Base-by-base conservation (phyloP, 768 basidiomycete species). In the Podaxis mareebaensis region DNA sequence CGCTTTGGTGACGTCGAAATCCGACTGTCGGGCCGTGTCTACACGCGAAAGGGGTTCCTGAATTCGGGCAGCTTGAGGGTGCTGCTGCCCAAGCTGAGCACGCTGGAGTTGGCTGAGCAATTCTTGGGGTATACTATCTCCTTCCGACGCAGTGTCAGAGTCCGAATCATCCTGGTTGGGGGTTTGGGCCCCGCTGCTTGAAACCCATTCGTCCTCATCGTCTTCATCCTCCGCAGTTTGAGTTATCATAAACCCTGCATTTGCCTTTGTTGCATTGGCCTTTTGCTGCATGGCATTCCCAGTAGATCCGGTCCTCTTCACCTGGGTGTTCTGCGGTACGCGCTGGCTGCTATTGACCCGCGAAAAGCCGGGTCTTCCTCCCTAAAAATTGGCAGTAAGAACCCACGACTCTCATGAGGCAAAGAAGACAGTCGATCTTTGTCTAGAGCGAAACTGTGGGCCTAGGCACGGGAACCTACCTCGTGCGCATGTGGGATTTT, bases 201-300 rank as follows among this genome's bases (percentile, higher is more conserved):
- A 92, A 0, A 89, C 81, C 90, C 90, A 92, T 61, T 85, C 91
- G 60, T 90, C 89, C 11, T 90, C 89, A 63, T 85, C 85, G 12
- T 76, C 76, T 15, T 77, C 78, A 24, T 71, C 67, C 26, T 74
- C 80, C 44, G 75, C 77, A 33, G 82, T 76, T 56, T 79, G 82
- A 8, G 87, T 78, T 61, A 90, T 79, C 12, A 83, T 83, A 69
- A 91, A 90, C 4, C 84, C 87, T 24, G 76, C 69, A 70, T 85
- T 87, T 11, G 74, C 71, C 67, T 74, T 77, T 60, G 65, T 70
- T 3, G 71, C 75, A 44, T 72, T 73, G n/a, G 66, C 36, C 63
- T 76, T 76, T 30, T 65, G 64, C 38, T 61, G 69, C 64, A 15
- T 60, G 60, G n/a, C 64, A 58, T 49, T 70, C 64, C 54, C 66